A percentile compares a stretch with the other conserved stretches of the same genome.
These are phyloP conservation scores for Erigeron canadensis DNA, from an alignment of 129 eudicot genomes.

Conservation along the genomic window DNA sequence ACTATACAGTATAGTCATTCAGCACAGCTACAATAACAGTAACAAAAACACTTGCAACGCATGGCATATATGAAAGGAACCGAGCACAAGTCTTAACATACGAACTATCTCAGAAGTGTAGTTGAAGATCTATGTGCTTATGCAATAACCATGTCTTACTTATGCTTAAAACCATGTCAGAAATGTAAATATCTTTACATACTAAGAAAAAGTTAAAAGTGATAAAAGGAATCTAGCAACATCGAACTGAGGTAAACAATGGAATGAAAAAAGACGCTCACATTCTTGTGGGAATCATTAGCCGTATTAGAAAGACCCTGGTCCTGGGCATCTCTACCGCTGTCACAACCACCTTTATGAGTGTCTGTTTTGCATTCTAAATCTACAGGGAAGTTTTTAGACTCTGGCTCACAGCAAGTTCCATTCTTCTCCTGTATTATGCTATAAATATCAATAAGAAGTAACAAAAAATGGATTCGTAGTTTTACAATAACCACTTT, in stretches of 20 bases:
- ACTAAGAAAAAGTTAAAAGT: slow-evolving; percentile 14
- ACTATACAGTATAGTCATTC: too few relatives aligned
- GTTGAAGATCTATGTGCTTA: slow-evolving; percentile 1
- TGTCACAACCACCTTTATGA: slow-evolving; percentile 30
- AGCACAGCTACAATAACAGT: too few relatives aligned
- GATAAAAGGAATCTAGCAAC: slow-evolving; percentile 8
- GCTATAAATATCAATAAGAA: slow-evolving; percentile 31
- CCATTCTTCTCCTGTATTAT: slow-evolving; percentile 50
- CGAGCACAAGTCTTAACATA: neutral
- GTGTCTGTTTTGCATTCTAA: slow-evolving; percentile 26
- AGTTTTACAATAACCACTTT: slow-evolving; percentile 21
- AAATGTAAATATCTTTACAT: slow-evolving; percentile 7
- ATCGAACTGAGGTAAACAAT: slow-evolving; percentile 6
- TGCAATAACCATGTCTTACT: neutral
- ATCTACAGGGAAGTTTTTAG: slow-evolving; percentile 31
- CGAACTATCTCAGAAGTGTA: neutral
- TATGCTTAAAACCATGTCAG: neutral
- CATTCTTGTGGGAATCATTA: slow-evolving; percentile 42
- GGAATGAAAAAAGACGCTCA: slow-evolving; percentile 34
- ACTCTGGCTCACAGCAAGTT: slow-evolving; percentile 31
- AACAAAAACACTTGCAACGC: neutral
- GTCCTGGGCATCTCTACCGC: slow-evolving; percentile 19
- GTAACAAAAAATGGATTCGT: slow-evolving; percentile 15
- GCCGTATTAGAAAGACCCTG: slow-evolving; percentile 24
- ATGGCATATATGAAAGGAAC: too few relatives aligned